phyloP scores from a whole-genome alignment of 2,329 filamentous ascomycete genomes.

The Trichoderma brevicompactum region DNA sequence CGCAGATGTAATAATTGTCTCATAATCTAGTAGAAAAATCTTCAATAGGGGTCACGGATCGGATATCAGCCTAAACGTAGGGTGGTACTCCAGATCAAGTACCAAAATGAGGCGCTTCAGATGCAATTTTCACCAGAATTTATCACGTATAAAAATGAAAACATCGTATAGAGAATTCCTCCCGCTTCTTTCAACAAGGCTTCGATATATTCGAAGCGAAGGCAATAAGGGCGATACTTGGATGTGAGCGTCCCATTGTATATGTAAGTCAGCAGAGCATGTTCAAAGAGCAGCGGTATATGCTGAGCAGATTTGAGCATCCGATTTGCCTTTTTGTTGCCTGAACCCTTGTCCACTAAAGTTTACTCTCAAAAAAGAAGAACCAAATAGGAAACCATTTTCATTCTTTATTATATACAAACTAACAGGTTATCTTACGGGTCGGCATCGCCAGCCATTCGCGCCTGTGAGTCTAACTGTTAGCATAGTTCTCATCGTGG shows the following conservation, averaged over 20 bases:
- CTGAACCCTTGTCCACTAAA: not conserved
- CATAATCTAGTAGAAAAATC: slow-evolving; percentile 1
- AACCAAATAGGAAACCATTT: slow-evolving; percentile 3
- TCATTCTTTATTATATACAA: slow-evolving; percentile 43
- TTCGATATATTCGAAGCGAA: not conserved
- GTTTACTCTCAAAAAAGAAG: not conserved
- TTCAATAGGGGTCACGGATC: not conserved
- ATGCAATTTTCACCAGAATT: not conserved
- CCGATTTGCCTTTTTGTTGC: not conserved
- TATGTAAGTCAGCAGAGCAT: not conserved
- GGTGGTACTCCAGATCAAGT: slow-evolving; percentile 12
- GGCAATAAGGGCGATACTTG: too few relatives aligned
- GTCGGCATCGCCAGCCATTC: slow-evolving; percentile 59
- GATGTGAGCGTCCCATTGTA: too few relatives aligned
- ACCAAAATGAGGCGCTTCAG: not conserved
- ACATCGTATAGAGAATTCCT: not conserved
- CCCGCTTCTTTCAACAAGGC: not conserved
- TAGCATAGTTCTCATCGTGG: slow-evolving; percentile 24
- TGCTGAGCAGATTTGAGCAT: not conserved
- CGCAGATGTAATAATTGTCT: slow-evolving; percentile 19
- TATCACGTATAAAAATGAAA: not conserved
- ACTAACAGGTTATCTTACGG: slow-evolving; percentile 45
- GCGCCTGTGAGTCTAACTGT: slow-evolving; percentile 49
- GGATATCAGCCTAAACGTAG: slow-evolving; percentile 24
- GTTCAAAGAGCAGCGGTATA: not conserved